Evolutionary conservation across 768 basidiomycete genomes (phyloP).

Genomic region (Mycena venus): DNA sequence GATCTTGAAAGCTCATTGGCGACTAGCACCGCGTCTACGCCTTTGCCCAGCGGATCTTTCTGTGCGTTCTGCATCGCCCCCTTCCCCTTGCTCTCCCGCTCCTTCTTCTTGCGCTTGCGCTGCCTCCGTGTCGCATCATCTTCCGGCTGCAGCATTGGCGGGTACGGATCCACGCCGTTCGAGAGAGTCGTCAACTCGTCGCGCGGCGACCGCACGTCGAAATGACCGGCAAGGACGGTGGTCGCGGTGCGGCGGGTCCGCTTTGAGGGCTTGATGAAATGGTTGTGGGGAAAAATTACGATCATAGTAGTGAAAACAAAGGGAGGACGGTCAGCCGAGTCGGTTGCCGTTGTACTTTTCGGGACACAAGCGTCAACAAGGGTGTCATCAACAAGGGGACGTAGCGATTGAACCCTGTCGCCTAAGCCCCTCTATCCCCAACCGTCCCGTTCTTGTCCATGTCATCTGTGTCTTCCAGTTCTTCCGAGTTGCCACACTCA

Average conservation of each 20-base stretch:
- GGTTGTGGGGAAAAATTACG: slow-evolving; percentile 45
- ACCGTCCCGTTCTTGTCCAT: background rate
- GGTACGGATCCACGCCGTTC: slow-evolving; percentile 80
- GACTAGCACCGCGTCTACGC: slow-evolving; percentile 43
- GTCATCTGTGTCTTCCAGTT: background rate
- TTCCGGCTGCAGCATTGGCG: slow-evolving; percentile 63
- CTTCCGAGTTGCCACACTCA: background rate
- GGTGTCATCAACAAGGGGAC: slow-evolving; percentile 23
- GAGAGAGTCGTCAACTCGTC: slow-evolving; percentile 85
- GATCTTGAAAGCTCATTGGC: slow-evolving; percentile 46
- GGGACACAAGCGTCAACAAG: slow-evolving; percentile 19
- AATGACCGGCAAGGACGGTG: slow-evolving; percentile 79
- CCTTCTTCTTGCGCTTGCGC: slow-evolving; percentile 68
- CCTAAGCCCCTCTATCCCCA: slow-evolving; percentile 29
- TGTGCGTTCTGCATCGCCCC: slow-evolving; percentile 50
- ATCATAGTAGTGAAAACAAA: slow-evolving; percentile 51
- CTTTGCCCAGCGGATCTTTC: slow-evolving; percentile 44
- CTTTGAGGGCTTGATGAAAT: slow-evolving; percentile 51
- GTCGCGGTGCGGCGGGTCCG: slow-evolving; percentile 76
- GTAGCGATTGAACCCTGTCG: slow-evolving; percentile 25
- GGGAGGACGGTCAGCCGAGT: slow-evolving; percentile 58
- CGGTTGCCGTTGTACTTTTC: slow-evolving; percentile 39
- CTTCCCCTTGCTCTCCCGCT: slow-evolving; percentile 65
- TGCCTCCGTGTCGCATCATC: slow-evolving; percentile 69
- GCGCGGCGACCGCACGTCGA: slow-evolving; percentile 75